Base-by-base conservation (phyloP, 208 protist genomes). In the Trypanosoma conorhini region DNA sequence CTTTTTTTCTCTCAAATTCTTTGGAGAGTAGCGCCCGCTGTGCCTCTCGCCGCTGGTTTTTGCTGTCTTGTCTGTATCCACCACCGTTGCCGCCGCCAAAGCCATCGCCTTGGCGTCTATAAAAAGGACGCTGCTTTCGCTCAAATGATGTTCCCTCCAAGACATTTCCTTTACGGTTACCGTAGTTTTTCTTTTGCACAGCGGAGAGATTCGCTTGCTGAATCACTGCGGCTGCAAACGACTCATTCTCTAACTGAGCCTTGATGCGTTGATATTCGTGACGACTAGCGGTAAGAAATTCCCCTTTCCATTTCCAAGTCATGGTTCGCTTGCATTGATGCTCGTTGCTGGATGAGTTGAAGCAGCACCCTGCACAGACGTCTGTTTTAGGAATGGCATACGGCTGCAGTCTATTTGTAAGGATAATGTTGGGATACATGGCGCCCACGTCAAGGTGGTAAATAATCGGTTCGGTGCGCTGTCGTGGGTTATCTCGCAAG, bases 351-450 rank as follows among this genome's bases (percentile, higher is more conserved):
- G 98, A 97, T 10, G 88, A 87, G 82, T 99, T 99, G 79, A 98
- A 99, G 77, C 95, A 97, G 83, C 99, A 99, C 1, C 83, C 86
- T 0, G 98, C 96, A 86, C 99, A 99, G 8, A 93, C 94, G 35
- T 96, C 85, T n/a, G 98, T 87, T 56, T 88, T 86, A 3, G 99
- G 94, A 48, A 99, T 96, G 15, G 99, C 94, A 67, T 96, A 93
- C 28, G 98, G 98, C 82, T 99, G 98, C 10, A 99, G 93, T 46
- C 99, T 88, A 76, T 99, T 99, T 0, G 99, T 99, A 15, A 99
- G 83, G 76, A 99, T 99, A 82, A 99, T 99, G 81, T 99, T 99
- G 0, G 99, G 99, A 89, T 99, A 99, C 99, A 99, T 99, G 31
- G 99, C 99, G 28, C 91, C 93, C 7, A 99, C 99, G 72, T 99